phyloP scores from a whole-genome alignment of 2,329 filamentous ascomycete genomes.

The Sporothrix variecibatus region DNA sequence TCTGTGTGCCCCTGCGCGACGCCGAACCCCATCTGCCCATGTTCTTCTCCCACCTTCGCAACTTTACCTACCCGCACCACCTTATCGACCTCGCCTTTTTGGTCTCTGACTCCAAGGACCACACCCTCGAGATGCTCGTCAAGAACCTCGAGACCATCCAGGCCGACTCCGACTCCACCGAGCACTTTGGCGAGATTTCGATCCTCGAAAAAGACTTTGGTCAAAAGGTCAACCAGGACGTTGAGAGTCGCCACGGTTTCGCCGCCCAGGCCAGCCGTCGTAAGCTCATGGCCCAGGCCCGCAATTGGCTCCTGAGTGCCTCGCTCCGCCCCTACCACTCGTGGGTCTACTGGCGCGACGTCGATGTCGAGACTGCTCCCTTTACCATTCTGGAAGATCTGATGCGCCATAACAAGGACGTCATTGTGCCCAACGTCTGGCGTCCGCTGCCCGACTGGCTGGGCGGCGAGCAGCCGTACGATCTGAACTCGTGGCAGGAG shows the following conservation, averaged over 20 bases:
- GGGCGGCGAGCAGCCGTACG: constrained; percentile 96
- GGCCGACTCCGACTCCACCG: constrained; percentile 72
- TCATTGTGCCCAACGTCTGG: constrained; percentile 99
- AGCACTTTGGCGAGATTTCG: constrained; percentile 92
- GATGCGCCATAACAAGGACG: constrained; percentile 98
- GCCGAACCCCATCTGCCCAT: constrained; percentile 89
- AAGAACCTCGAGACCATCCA: constrained; percentile 78
- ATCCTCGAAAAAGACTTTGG: constrained; percentile 99
- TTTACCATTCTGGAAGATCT: constrained; percentile 96
- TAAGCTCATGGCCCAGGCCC: constrained; percentile 96
- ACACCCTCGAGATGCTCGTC: constrained; percentile 75
- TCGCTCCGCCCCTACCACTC: constrained; percentile 92
- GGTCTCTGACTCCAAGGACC: constrained; percentile 95
- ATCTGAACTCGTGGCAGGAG: constrained; percentile 98
- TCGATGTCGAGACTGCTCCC: constrained; percentile 95
- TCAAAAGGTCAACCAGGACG: constrained; percentile 95
- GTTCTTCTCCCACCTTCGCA: constrained; percentile 97
- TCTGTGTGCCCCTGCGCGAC: constrained; percentile 92
- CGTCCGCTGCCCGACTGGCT: constrained; percentile 98
- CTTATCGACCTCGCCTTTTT: constrained; percentile 95
- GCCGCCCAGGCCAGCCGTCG: constrained; percentile 89
- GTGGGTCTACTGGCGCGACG: constrained; percentile 99
- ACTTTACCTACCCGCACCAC: constrained; percentile 96
- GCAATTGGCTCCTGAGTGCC: constrained; percentile 95
- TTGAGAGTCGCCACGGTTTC: constrained; percentile 96